phyloP scores from a whole-genome alignment of 768 basidiomycete genomes.

The Obba rivulosa region DNA sequence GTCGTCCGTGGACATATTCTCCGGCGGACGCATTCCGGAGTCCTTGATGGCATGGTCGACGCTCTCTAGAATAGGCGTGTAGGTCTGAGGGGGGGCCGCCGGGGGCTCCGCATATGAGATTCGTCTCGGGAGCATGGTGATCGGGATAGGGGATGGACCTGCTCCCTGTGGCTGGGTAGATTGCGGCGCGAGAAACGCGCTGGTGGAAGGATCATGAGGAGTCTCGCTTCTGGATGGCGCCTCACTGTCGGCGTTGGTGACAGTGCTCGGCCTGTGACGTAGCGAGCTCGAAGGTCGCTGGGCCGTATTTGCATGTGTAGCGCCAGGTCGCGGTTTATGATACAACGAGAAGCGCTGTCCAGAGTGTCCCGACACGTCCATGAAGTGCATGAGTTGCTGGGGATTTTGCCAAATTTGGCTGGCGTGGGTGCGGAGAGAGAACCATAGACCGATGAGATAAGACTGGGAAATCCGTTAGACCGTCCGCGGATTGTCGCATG shows the following conservation, averaged over 20 bases:
- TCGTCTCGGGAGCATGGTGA: constrained; percentile 17
- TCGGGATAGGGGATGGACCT: neutral
- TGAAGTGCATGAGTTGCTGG: constrained; percentile 67
- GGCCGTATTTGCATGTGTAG: neutral
- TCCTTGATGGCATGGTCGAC: constrained; percentile 75
- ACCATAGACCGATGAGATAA: constrained; percentile 96
- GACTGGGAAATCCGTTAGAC: constrained; percentile 50
- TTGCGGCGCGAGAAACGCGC: neutral
- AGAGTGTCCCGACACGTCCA: constrained; percentile 47
- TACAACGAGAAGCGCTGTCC: constrained; percentile 57
- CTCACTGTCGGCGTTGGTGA: constrained; percentile 27
- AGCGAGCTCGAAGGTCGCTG: constrained; percentile 22
- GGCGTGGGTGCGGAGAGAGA: constrained; percentile 96
- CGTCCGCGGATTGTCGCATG: neutral
- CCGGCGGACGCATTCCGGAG: constrained; percentile 44
- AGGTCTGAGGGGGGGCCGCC: constrained; percentile 29
- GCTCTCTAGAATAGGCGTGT: constrained; percentile 68
- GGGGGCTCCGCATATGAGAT: constrained; percentile 49
- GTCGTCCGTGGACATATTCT: constrained; percentile 75
- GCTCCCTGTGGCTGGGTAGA: constrained; percentile 18
- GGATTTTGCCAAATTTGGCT: constrained; percentile 99
- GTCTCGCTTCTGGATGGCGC: constrained; percentile 34
- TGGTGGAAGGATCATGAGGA: constrained; percentile 17
- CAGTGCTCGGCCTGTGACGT: constrained; percentile 43
- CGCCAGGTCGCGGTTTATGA: constrained; percentile 46